Evolutionary conservation across 2,329 filamentous ascomycete species (phyloP).

Genomic region (Bipolaris sorokiniana): DNA sequence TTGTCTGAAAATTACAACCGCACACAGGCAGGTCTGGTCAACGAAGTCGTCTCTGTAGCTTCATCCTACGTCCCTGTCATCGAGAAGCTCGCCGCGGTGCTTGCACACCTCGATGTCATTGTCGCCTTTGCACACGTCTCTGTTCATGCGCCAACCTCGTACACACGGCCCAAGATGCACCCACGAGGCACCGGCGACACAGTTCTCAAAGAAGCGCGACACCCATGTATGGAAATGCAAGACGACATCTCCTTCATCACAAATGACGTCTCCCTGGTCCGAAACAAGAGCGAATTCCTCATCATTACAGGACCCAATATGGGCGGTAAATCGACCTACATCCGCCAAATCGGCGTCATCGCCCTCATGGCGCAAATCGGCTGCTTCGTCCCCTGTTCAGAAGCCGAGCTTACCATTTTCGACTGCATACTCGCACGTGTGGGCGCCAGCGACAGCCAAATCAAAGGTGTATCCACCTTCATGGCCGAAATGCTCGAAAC

Average conservation of each 20-base stretch:
- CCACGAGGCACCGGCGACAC: conserved; percentile 86
- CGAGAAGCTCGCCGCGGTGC: conserved; percentile 83
- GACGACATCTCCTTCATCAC: conserved; percentile 99
- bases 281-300: conserved; percentile 83
- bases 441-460: conserved; percentile 92
- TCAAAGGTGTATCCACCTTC: conserved; percentile 97
- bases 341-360: conserved; percentile 95
- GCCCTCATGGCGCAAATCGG: conserved; percentile 97
- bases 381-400: conserved; percentile 90
- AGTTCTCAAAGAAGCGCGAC: conserved; percentile 86
- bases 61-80: conserved; percentile 93
- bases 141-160: conserved; percentile 88
- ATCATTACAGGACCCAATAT: conserved; percentile 99
- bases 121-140: conserved; percentile 92
- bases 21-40: conserved; percentile 88
- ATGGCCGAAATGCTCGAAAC: conserved; percentile 99
- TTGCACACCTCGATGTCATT: conserved; percentile 94
- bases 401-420: conserved; percentile 93
- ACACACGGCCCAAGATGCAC: conserved; percentile 90
- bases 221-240: conserved; percentile 98
- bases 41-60: conserved; percentile 90
- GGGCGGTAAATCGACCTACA: conserved; percentile 98
- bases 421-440: conserved; percentile 96
- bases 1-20: conserved; percentile 93
- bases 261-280: conserved; percentile 85